phyloP scores from a whole-genome alignment of 148 eudicot species.

The Camellia granthamiana region DNA sequence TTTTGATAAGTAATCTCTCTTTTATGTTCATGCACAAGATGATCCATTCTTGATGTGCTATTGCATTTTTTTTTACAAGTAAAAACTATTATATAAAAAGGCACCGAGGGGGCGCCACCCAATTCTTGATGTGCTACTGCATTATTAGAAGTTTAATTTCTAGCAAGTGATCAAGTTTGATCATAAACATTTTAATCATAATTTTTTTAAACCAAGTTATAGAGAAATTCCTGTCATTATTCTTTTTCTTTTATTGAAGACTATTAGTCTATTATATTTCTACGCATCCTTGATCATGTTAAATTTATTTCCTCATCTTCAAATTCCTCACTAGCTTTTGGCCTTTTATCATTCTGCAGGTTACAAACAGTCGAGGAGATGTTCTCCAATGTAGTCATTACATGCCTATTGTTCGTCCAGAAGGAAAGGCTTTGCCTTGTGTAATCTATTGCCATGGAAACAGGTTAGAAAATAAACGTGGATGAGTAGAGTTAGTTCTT shows the following conservation, averaged over 20 bases:
- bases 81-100: too few species aligned
- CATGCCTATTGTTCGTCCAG: constrained; percentile 62
- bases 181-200: neutral
- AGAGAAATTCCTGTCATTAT: neutral
- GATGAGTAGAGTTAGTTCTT: neutral
- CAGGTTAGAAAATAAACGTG: constrained; percentile 52
- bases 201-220: neutral
- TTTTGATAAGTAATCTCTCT: neutral
- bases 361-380: constrained; percentile 75
- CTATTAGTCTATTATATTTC: neutral
- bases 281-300: neutral
- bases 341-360: constrained; percentile 40
- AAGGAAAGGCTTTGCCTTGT: constrained; percentile 83
- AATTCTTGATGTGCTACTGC: neutral
- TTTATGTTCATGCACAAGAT: neutral
- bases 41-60: neutral
- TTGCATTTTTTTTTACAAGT: neutral
- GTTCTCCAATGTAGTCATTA: constrained; percentile 89
- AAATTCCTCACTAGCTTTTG: constrained; percentile 12
- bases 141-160: neutral
- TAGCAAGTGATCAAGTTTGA: neutral
- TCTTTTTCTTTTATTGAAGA: neutral
- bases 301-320: neutral
- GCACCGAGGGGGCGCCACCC: too few species aligned
- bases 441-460: constrained; percentile 98